A percentile compares a stretch with the other conserved stretches of the same genome.
phyloP scores from a whole-genome alignment of 805 yeast genomes.

The Candida ponderosae region DNA sequence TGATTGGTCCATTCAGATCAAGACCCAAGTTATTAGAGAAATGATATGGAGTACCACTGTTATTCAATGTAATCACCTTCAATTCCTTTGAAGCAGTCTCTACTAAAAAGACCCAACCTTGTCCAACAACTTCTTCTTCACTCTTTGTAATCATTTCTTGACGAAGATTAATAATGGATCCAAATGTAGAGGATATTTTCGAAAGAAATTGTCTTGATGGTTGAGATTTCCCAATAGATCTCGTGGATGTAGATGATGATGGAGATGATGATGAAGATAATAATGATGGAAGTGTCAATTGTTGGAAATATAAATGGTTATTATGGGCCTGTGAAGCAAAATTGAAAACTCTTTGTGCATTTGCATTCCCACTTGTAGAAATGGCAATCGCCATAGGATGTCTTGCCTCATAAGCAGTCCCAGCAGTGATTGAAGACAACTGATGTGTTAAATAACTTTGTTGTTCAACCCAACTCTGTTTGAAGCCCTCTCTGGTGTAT shows the following conservation, averaged over 20 bases:
- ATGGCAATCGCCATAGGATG: conserved; percentile 63
- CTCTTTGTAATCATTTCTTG: conserved; percentile 7
- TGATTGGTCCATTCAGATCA: conserved; percentile 71
- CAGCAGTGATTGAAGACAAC: conserved; percentile 57
- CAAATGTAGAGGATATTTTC: conserved; percentile 30
- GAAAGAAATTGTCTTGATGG: conserved; percentile 29
- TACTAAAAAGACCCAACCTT: conserved; percentile 76
- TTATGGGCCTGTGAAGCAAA: conserved; percentile 87
- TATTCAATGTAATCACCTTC: conserved; percentile 47
- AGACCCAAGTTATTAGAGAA: conserved; percentile 61
- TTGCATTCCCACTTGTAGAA: conserved; percentile 58
- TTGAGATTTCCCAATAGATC: conserved; percentile 16
- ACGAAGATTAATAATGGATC: conserved; percentile 18
- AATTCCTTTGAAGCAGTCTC: conserved; percentile 57
- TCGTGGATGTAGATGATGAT: too few relatives aligned
- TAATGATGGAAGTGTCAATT: conserved; percentile 31
- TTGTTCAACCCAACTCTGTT: conserved; percentile 73
- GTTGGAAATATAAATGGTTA: conserved; percentile 82
- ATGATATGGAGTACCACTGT: conserved; percentile 73
- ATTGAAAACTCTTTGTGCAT: conserved; percentile 68
- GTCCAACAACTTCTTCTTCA: conserved; percentile 27
- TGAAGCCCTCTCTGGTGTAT: conserved; percentile 57
- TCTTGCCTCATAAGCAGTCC: conserved; percentile 73
- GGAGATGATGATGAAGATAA: conserved; percentile 3
- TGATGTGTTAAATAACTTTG: conserved; percentile 60